These are phyloP conservation scores for Sporobolomyces pararoseus DNA, from an alignment of 768 basidiomycete genomes.

Conservation along the genomic window DNA sequence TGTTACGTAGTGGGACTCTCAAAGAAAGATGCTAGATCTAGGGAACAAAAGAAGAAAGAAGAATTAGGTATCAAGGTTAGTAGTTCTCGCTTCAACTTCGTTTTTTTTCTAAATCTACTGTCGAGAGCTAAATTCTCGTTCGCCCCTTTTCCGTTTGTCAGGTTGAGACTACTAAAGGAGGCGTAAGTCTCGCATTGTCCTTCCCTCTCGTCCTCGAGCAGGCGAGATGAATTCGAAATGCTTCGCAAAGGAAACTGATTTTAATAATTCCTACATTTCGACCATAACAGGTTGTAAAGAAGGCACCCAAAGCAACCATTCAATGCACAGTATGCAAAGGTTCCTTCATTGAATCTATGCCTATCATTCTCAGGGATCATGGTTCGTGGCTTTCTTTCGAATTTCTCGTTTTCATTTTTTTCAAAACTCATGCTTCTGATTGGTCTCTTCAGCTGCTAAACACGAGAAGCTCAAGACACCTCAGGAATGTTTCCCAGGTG, in stretches of 20 bases:
- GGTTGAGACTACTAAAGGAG: conserved; percentile 25
- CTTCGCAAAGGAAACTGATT: no score
- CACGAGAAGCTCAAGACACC: conserved; percentile 24
- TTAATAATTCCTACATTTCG: no score
- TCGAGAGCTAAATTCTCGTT: background rate
- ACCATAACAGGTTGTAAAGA: conserved; percentile 20
- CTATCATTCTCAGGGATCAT: conserved; percentile 14
- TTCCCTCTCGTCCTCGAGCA: no score
- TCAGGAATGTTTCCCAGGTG: conserved; percentile 18
- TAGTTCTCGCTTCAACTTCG: no score
- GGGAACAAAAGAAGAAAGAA: conserved; percentile 28
- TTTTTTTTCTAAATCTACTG: background rate
- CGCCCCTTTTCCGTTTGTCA: background rate
- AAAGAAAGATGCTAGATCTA: conserved; percentile 24
- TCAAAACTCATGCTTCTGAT: background rate
- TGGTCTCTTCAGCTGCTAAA: background rate
- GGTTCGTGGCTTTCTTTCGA: background rate
- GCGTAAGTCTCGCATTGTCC: background rate
- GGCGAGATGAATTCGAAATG: no score
- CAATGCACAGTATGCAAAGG: conserved; percentile 19
- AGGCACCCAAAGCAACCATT: conserved; percentile 12
- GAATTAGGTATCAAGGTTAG: conserved; percentile 16
- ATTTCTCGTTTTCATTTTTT: background rate
- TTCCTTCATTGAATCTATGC: conserved; percentile 15
- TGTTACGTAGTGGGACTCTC: conserved; percentile 24